phyloP scores from a whole-genome alignment of 2,329 filamentous ascomycete species.

The Ceratocystis smalleyi region DNA sequence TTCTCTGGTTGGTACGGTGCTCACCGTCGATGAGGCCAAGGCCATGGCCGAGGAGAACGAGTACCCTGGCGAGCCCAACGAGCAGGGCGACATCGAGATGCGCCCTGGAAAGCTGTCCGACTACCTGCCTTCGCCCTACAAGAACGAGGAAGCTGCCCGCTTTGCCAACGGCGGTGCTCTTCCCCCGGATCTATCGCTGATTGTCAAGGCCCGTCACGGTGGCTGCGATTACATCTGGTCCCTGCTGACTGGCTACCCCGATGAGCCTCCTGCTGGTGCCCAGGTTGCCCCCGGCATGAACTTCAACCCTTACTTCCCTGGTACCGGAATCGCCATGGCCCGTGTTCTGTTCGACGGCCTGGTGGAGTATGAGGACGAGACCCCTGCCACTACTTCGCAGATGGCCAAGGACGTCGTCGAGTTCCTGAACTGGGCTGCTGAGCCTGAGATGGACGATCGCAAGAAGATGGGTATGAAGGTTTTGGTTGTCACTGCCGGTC shows the following conservation, averaged over 20 bases:
- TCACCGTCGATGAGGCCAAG: slow-evolving; percentile 98
- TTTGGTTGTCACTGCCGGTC: slow-evolving; percentile 57
- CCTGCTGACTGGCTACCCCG: slow-evolving; percentile 90
- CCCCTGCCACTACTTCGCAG: slow-evolving; percentile 85
- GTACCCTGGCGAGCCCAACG: slow-evolving; percentile 95
- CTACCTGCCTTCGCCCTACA: slow-evolving; percentile 88
- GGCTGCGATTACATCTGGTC: slow-evolving; percentile 98
- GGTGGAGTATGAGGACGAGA: slow-evolving; percentile 95
- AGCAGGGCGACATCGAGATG: slow-evolving; percentile 96
- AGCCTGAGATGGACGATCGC: slow-evolving; percentile 97
- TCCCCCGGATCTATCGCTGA: slow-evolving; percentile 92
- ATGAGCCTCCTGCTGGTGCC: slow-evolving; percentile 84
- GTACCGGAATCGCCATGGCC: slow-evolving; percentile 96
- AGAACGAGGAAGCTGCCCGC: slow-evolving; percentile 96
- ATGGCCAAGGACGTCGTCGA: slow-evolving; percentile 99
- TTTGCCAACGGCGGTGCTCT: slow-evolving; percentile 97
- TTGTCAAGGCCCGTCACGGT: slow-evolving; percentile 93
- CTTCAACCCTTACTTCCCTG: slow-evolving; percentile 99
- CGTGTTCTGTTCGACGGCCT: slow-evolving; percentile 95
- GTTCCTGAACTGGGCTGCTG: slow-evolving; percentile 97
- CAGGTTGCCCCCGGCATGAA: slow-evolving; percentile 78
- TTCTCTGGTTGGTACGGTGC: slow-evolving; percentile 70
- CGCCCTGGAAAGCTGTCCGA: slow-evolving; percentile 96
- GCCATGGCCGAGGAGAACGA: slow-evolving; percentile 93
- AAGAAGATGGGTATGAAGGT: slow-evolving; percentile 99